Conservation (phyloP, 257 asterid genomes). For the Gentiana dahurica region DNA sequence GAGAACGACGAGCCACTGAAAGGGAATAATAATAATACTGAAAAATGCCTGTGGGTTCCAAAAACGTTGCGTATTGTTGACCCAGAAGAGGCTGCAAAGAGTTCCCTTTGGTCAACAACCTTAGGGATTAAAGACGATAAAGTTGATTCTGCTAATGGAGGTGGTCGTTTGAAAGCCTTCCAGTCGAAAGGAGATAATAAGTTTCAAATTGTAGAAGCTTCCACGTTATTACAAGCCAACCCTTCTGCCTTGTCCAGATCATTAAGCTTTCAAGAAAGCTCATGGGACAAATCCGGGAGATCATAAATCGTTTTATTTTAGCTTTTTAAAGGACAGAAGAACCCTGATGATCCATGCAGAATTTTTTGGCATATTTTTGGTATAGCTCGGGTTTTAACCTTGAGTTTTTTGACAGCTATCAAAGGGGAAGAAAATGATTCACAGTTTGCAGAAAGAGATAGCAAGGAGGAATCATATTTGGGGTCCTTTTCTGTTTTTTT, state of each 20-base stretch:
- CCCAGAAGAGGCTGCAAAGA: constrained; percentile 66
- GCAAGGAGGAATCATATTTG: constrained; percentile 1
- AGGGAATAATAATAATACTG: constrained; percentile 25
- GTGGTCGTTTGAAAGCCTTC: constrained; percentile 50
- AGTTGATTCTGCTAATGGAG: constrained; percentile 29
- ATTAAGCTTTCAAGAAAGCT: constrained; percentile 54
- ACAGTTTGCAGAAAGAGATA: constrained; percentile 4
- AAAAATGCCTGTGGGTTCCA: constrained; percentile 59
- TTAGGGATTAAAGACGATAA: constrained; percentile 47
- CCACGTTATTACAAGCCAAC: constrained; percentile 59
- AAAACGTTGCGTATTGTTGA: constrained; percentile 64
- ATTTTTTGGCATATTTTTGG: neutral
- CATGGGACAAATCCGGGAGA: constrained; percentile 16
- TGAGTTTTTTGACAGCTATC: constrained; percentile 3
- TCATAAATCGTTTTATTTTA: constrained; percentile 4
- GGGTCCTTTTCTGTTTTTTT: neutral
- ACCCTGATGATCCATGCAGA: neutral
- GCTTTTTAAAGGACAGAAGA: neutral
- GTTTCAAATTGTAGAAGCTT: constrained; percentile 28
- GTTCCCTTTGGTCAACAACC: constrained; percentile 61
- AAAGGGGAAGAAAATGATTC: constrained; percentile 1
- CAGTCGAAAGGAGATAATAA: constrained; percentile 36
- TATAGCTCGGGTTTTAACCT: neutral
- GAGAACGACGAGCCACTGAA: constrained; percentile 13
- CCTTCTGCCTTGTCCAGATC: constrained; percentile 82